phyloP scores from a whole-genome alignment of 2,329 filamentous ascomycete genomes.

The Colletotrichum melonis region DNA sequence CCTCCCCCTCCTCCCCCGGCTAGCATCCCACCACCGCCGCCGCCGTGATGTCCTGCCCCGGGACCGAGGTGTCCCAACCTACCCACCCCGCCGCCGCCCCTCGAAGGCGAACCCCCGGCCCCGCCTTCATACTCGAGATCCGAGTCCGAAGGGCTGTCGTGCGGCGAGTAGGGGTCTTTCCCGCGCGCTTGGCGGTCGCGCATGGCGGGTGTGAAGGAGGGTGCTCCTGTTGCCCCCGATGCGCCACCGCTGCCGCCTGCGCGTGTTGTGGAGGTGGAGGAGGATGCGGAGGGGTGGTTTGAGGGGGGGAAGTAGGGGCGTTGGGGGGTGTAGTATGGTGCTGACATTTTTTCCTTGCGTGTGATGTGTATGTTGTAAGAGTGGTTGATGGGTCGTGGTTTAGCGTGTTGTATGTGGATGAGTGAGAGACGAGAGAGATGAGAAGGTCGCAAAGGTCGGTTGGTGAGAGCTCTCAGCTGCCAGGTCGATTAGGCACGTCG shows the following conservation, averaged over 20 bases:
- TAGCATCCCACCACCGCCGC: not conserved
- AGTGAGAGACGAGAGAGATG: too few relatives aligned
- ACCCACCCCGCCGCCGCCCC: conserved; percentile 7
- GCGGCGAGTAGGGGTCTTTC: conserved; percentile 61
- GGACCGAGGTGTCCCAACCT: conserved; percentile 15
- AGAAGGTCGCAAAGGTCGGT: too few relatives aligned
- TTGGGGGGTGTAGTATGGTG: conserved; percentile 28
- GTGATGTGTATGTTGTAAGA: too few relatives aligned
- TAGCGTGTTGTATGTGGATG: not conserved
- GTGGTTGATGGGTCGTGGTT: too few relatives aligned
- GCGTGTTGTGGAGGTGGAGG: conserved; percentile 13
- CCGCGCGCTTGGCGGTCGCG: conserved; percentile 70
- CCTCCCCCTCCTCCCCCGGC: not conserved
- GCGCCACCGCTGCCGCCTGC: conserved; percentile 38
- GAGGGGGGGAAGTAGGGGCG: conserved; percentile 27
- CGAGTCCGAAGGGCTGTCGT: conserved; percentile 46
- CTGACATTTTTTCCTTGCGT: not conserved
- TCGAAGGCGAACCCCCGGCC: conserved; percentile 23
- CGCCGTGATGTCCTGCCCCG: not conserved
- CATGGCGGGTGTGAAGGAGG: conserved; percentile 60
- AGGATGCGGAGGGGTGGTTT: conserved; percentile 13
- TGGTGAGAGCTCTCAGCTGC: too few relatives aligned
- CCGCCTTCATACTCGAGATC: conserved; percentile 38
- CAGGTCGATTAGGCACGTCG: too few relatives aligned
- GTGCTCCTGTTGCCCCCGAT: conserved; percentile 36